These are phyloP conservation scores for Ophioceras dolichostomum DNA, from an alignment of 2,329 filamentous ascomycete species.

Conservation along the genomic window DNA sequence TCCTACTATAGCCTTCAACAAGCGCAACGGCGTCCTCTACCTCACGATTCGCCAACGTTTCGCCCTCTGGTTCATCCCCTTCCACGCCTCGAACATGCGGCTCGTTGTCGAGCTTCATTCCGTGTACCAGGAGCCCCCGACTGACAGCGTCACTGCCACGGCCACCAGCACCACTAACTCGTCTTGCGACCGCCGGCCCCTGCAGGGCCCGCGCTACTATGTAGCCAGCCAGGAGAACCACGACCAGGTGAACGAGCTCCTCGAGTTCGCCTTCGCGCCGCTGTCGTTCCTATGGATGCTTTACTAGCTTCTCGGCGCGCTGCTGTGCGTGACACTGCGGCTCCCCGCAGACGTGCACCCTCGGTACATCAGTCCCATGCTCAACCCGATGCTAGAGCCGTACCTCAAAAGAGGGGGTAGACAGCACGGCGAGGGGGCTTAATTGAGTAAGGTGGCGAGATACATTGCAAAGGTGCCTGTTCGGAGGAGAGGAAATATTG, in stretches of 20 bases:
- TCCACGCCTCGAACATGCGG: constrained; percentile 55
- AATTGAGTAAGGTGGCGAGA: too few relatives aligned
- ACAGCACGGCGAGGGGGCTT: too few relatives aligned
- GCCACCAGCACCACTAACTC: constrained; percentile 10
- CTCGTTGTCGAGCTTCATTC: constrained; percentile 59
- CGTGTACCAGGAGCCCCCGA: too few relatives aligned
- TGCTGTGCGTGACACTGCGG: constrained; percentile 40
- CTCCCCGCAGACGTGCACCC: too few relatives aligned
- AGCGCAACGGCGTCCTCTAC: constrained; percentile 55
- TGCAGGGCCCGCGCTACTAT: constrained; percentile 49
- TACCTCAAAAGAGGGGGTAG: too few relatives aligned
- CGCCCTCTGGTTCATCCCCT: constrained; percentile 63
- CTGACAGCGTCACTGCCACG: constrained; percentile 11
- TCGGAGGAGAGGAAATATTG: too few relatives aligned
- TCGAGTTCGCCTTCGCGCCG: constrained; percentile 62
- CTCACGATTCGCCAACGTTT: constrained; percentile 65
- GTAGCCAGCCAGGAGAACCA: constrained; percentile 69
- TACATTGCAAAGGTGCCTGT: too few relatives aligned
- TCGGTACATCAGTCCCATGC: too few relatives aligned
- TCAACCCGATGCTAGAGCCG: too few relatives aligned
- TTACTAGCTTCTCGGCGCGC: constrained; percentile 41
- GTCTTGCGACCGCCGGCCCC: constrained; percentile 8
- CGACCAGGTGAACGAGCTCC: constrained; percentile 65
- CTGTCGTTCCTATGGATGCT: constrained; percentile 32
- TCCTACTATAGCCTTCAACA: constrained; percentile 48